Base-by-base conservation (phyloP, 2,329 filamentous ascomycete genomes). In the Pyricularia pennisetigena region DNA sequence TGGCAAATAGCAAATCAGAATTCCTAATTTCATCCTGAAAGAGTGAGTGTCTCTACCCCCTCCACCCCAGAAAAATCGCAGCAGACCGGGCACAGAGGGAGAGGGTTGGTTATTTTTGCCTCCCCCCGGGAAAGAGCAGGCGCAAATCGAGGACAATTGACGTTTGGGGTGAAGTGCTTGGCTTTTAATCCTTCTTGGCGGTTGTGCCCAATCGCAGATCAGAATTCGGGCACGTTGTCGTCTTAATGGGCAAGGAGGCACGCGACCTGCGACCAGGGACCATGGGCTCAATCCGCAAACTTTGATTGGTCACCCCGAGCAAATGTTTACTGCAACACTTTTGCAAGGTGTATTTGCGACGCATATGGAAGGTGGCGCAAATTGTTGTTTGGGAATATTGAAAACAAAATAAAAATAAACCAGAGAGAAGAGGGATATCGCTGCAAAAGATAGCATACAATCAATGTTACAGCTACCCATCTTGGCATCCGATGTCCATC, bases 221-320 rank as follows among this genome's bases (percentile, higher is more conserved):
- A 62, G 59, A 6, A 62, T 67, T 61, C 28, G 24, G 62, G 57
- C 66, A 67, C 66, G 66, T 67, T 67, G 59, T 62, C 59, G 57
- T 41, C 66, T n/a, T 57, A 59, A 61, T 64, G 30, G 59, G 66
- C 61, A 67, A 63, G 29, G 59, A 67, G 59, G 66, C 66, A 67
- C 66, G 59, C 66, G 66, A 67, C 66, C 66, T 67, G 24, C 24
- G 59, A 8, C 12, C 23, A 62, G 59, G 59, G 59, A 28, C 24
- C 57, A 61, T 61, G 57, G 57, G 57, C 57, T 61, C 23, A 24
- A 26, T 61, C 24, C 12, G 14, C 10, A 23, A 16, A 4, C 14
- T 26, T 26, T 61, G 57, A 61, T 61, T 61, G 57, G 57, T 24
- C 20, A 2, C 41, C 16, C 3, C 1, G 16, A 35, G 32, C 32